Evolutionary conservation across 1,139 yeast species (phyloP).

Genomic region (Hansenula sp.): DNA sequence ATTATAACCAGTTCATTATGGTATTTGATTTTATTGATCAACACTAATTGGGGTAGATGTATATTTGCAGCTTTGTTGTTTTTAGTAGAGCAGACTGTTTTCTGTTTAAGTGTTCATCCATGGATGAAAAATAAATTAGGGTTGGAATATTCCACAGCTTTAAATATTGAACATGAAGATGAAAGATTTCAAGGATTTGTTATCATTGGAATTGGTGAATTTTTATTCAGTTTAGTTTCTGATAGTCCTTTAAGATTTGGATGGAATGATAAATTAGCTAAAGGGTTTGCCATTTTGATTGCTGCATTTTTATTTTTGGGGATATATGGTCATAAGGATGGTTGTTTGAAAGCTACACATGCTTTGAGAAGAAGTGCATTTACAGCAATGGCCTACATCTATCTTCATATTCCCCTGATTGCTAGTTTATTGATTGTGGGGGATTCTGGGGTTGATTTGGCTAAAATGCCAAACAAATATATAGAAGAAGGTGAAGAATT

Average conservation of each 20-base stretch:
- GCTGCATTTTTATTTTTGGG: constrained; percentile 51
- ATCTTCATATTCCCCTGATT: constrained; percentile 49
- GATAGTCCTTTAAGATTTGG: constrained; percentile 45
- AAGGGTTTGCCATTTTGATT: constrained; percentile 48
- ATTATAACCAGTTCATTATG: constrained; percentile 39
- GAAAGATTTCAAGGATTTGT: constrained; percentile 58
- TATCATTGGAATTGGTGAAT: constrained; percentile 66
- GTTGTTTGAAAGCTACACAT: constrained; percentile 46
- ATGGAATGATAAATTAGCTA: constrained; percentile 38
- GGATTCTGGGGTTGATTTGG: constrained; percentile 57
- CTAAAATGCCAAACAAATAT: constrained; percentile 14
- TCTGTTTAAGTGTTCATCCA: constrained; percentile 42
- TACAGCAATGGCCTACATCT: constrained; percentile 47
- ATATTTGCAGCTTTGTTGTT: constrained; percentile 42
- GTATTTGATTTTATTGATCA: constrained; percentile 40
- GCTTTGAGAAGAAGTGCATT: constrained; percentile 47
- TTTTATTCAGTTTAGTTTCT: constrained; percentile 55
- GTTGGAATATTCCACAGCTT: constrained; percentile 51
- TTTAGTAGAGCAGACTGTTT: constrained; percentile 38
- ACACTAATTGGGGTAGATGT: constrained; percentile 39
- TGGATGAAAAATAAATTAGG: constrained; percentile 37
- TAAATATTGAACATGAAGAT: constrained; percentile 65
- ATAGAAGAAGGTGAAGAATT: constrained; percentile 14
- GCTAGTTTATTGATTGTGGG: constrained; percentile 53
- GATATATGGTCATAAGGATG: constrained; percentile 55